These are phyloP conservation scores for Phytophthora sansomeana DNA, from an alignment of 352 stramenopile genomes.

Conservation along the genomic window DNA sequence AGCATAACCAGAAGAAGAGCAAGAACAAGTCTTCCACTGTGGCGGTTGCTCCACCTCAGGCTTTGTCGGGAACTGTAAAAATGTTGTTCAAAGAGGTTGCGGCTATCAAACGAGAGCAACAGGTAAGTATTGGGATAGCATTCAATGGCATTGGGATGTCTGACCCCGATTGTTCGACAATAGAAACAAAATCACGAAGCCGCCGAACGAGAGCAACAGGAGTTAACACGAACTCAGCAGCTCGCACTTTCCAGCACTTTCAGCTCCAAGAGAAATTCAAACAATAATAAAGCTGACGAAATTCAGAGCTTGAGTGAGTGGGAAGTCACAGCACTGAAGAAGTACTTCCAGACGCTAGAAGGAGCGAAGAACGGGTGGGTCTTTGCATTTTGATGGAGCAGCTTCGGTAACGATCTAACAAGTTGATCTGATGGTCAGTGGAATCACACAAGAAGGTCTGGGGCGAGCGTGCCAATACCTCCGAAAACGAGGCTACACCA, in stretches of 20 bases:
- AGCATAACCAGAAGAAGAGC: slow-evolving; percentile 16
- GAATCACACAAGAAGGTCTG: slow-evolving; percentile 24
- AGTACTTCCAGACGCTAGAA: slow-evolving; percentile 59
- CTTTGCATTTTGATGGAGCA: neutral
- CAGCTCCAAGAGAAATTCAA: slow-evolving; percentile 7
- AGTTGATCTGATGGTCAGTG: slow-evolving; percentile 14
- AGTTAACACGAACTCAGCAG: slow-evolving; percentile 48
- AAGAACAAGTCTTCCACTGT: slow-evolving; percentile 34
- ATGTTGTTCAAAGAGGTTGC: slow-evolving; percentile 77
- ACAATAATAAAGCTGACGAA: slow-evolving; percentile 17
- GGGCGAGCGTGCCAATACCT: slow-evolving; percentile 31
- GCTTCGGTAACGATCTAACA: neutral
- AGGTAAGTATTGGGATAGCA: slow-evolving; percentile 27
- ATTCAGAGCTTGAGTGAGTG: slow-evolving; percentile 53
- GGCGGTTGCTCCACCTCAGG: slow-evolving; percentile 46
- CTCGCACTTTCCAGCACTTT: slow-evolving; percentile 17
- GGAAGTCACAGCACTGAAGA: slow-evolving; percentile 59
- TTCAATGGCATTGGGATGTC: neutral
- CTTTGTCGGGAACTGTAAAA: slow-evolving; percentile 72
- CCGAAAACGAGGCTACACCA: slow-evolving; percentile 30
- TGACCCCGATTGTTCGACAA: slow-evolving; percentile 1
- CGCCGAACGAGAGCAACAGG: slow-evolving; percentile 49
- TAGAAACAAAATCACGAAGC: slow-evolving; percentile 41
- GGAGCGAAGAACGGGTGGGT: slow-evolving; percentile 45
- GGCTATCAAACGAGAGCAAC: slow-evolving; percentile 51